Evolutionary conservation across 139 green algal species (phyloP), one percentile per base, ranked within the genome.

Genomic region (Chlorella sp.): DNA sequence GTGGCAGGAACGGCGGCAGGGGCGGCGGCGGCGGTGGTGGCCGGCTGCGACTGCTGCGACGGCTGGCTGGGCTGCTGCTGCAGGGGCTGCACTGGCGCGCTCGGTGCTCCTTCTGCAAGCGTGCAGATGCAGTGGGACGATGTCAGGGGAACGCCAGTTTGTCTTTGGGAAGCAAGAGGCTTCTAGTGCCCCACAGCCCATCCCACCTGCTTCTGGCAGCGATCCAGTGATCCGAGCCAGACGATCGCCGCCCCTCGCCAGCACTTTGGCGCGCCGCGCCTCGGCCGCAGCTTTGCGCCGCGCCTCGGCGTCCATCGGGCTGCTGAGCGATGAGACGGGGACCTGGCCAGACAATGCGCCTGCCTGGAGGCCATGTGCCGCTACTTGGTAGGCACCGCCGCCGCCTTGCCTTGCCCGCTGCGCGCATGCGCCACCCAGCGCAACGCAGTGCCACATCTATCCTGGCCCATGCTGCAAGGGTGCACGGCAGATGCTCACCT

Each of bases 181-280:
- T 60, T 60, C 51, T 15, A 60, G 12, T 60, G 51, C 12, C 12
- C 12, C 12, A 9, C 12, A 4, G 51, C 51, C 15, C 51, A 23
- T 3, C 51, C 21, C 21, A 15, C 51, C 51, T 60, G 51, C 51
- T 60, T 60, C 51, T 21, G 51, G 51, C 51, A 82, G 13, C 20
- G 34, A 38, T 32, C 76, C 76, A 1, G 76, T 82, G 28, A 82
- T 82, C 25, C 34, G 25, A 4, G 76, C 76, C 76, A 82, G 38
- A 3, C 76, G 76, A 32, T 82, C 76, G 36, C 76, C 76, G 34
- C 76, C 76, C 15, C 60, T 23, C 11, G 76, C 76, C 38, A 82
- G 36, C 25, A 82, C 36, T 56, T 72, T 82, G 34, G 57, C 57
- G 12, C 76, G 36, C 21, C 76, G 76, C 2, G 57, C 60, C 3